phyloP scores from a whole-genome alignment of 768 basidiomycete genomes.

The Fistulinella prunicolor region DNA sequence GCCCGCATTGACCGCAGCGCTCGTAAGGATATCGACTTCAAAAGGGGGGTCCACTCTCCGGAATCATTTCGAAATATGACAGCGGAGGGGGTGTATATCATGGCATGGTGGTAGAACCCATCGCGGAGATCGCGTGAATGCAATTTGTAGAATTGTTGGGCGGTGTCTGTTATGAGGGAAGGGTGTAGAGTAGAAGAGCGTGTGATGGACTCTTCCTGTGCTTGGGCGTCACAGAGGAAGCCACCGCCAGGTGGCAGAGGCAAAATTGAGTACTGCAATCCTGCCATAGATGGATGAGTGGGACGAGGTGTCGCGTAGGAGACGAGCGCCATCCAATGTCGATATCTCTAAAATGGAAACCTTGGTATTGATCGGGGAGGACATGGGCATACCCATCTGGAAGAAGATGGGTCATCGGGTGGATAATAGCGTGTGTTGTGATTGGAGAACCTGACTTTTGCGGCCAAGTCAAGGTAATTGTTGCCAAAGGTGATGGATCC shows the following conservation, averaged over 20 bases:
- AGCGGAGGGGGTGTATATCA: conserved; percentile 70
- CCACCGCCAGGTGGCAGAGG: conserved; percentile 79
- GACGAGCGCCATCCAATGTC: conserved; percentile 59
- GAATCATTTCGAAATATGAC: conserved; percentile 61
- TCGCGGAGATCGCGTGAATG: conserved; percentile 48
- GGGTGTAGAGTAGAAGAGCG: conserved; percentile 70
- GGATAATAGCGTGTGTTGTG: conserved; percentile 52
- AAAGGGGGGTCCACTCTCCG: conserved; percentile 57
- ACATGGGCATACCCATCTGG: conserved; percentile 40
- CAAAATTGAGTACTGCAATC: conserved; percentile 73
- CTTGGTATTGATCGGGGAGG: conserved; percentile 23
- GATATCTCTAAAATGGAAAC: conserved; percentile 58
- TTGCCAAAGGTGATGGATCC: conserved; percentile 40
- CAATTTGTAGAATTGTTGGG: conserved; percentile 58
- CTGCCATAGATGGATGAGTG: conserved; percentile 18
- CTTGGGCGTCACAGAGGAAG: conserved; percentile 67
- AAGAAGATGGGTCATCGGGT: conserved; percentile 43
- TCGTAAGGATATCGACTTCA: conserved; percentile 63
- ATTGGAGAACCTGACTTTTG: conserved; percentile 32
- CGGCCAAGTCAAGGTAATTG: conserved; percentile 33
- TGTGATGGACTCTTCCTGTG: conserved; percentile 80
- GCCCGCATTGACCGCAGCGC: conserved; percentile 74
- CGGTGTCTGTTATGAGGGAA: conserved; percentile 53
- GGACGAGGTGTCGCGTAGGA: conserved; percentile 26
- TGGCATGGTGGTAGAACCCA: conserved; percentile 74